Base-by-base conservation (phyloP, 2,329 filamentous ascomycete genomes). In the Tolypocladium nubicola region DNA sequence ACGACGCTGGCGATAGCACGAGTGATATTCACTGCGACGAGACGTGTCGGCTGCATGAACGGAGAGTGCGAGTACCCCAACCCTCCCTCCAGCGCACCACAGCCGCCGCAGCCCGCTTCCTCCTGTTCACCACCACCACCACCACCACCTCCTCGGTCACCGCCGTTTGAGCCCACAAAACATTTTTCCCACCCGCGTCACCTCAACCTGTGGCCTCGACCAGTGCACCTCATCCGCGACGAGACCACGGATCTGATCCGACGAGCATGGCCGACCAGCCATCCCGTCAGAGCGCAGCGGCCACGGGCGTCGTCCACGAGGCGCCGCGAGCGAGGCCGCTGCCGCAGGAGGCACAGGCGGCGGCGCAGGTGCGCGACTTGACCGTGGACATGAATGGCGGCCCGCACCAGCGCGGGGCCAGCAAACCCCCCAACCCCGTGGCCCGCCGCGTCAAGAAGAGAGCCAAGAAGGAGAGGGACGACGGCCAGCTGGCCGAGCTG, bases 401-500 rank as follows among this genome's bases (percentile, higher is more conserved):
- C 19, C 40, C 40, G 19, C 40, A 21, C 19, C 40, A 41, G 39
- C 39, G 16, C 19, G 39, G 39, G 26, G 47, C 47, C 26, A 10
- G 7, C 47, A 50, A 33, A 16, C n/a, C 1, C 16, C 47, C 26
- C 47, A 35, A n/a, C 26, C 26, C 26, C 47, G 16, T 50, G 26
- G 26, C 47, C 26, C 3, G 47, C 30, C 47, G 23, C 33, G 14
- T 56, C 37, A 37, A 33, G 11, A 53, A 26, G 23, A 54, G n/a
- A 21, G 39, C 45, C 26, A 85, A 80, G 73, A 75, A 76, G 66
- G 83, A 83, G 70, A 80, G 83, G 26, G 47, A 50, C 55, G 80
- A 86, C 63, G 78, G 82, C 57, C 76, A 82, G 49, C 72, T 81
- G 67, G 82, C 79, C 66, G 78, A 79, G 60, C 69, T 87, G 53